Base-by-base conservation (phyloP, 176 grass and related monocot species). In the Rhynchospora pubera region DNA sequence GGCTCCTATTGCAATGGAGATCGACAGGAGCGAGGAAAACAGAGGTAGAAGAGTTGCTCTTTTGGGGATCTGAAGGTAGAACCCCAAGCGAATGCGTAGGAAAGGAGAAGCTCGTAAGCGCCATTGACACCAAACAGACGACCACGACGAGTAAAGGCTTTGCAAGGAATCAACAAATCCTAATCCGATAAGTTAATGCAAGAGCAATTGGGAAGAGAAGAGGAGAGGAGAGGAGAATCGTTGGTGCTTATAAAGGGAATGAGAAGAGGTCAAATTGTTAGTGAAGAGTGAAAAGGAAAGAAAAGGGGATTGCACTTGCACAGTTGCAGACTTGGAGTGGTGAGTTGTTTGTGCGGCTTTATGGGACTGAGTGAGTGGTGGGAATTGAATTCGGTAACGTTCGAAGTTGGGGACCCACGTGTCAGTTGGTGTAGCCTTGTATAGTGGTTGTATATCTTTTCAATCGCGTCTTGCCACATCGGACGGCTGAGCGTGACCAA, bases 31-130 rank as follows among this genome's bases (percentile, higher is more conserved):
- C 65, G 23, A 73, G 19, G 28, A 81, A 91, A 71, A 90, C 81
- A 11, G 86, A 42, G 15, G 60, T 57, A 14, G 77, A 7, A 10
- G 57, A 34, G 46, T 43, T 72, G 67, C 21, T 32, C 78, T 89
- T 89, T 9, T 89, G 83, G 34, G 21, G 60, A 60, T 93, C 90
- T 78, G 87, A 85, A 10, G 82, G 85, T 13, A 64, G 48, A 19
- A 80, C 82, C 26, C 83, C 76, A 47, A 87, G 69, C 13, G 88
- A 86, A 42, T 90, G 87, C 16, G 82, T 58, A 0, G 89, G 48
- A 44, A 89, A 57, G 53, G 91, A 91, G 84, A 95, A 89, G 23
- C 90, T 73, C 45, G 82, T 82, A 61, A 95, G 87, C 52, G 96
- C 91, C 96, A 99, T 99, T 88, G 64, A 51, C 79, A 63, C 82